Base-by-base conservation (phyloP, 768 basidiomycete species). In the Amanita polypyramis region DNA sequence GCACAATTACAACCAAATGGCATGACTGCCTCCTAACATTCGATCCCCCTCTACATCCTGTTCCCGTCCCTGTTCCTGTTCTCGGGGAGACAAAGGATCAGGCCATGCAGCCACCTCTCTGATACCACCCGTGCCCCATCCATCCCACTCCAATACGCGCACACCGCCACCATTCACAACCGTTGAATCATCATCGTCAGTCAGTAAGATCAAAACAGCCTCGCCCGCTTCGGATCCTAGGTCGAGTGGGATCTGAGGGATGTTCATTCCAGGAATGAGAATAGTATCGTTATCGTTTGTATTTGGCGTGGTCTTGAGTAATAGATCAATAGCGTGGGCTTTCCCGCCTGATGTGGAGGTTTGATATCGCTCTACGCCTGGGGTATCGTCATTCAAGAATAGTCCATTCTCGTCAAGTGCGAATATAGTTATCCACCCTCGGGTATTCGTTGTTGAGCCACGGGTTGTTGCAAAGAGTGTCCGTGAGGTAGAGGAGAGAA, bases 261-360 rank as follows among this genome's bases (percentile, higher is more conserved):
- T 23, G n/a, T 14, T 7, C 6, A 4, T 12, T 12, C 39, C 39
- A 11, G 20, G 20, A 23, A 25, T 4, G 21, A 8, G 11, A n/a
- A 25, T 19, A 7, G 34, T 23, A 9, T n/a, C n/a, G 23, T 44
- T 44, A n/a, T n/a, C n/a, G 4, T 25, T 32, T 15, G 21, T 19
- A 8, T 15, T 27, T 14, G 17, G 25, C 5, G 21, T 3, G 14
- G 49, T 52, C 51, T 72, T 73, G 6, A 62, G 47, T 5, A 64
- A 51, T 5, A 76, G 47, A 47, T 76, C 74, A 8, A 76, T 62
- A 2, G 74, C 76, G 47, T 76, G 69, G 10, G 76, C 76, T 60
- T 72, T 75, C 1, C 76, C 74, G 10, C 73, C 73, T 0, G 70
- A 69, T 1, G 74, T 76, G 1, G 65, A 62, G 0, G 74, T 74